Percentiles rank a stretch among this genome's conserved stretches.
phyloP scores from a whole-genome alignment of 73 alveolate species.

The Breviolum minutum region DNA sequence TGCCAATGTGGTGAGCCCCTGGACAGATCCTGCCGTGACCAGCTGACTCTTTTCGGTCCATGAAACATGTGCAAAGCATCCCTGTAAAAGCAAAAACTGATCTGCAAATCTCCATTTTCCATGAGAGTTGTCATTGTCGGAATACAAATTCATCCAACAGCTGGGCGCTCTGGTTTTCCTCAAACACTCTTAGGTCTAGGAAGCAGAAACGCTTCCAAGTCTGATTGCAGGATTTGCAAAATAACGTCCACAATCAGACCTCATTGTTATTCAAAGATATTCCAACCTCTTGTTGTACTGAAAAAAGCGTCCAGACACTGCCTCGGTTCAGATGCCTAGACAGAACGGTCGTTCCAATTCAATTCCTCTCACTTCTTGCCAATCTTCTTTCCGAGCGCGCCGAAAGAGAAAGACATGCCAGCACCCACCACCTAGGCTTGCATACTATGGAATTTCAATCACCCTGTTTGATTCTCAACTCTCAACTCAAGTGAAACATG shows the following conservation, averaged over 20 bases:
- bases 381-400: conserved; percentile 21
- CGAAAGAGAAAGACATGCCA: conserved; percentile 45
- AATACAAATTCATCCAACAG: no score
- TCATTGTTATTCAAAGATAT: background rate
- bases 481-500: no score
- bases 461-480: no score
- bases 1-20: background rate
- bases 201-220: conserved; percentile 10
- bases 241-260: background rate
- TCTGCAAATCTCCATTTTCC: no score
- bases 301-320: background rate
- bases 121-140: no score
- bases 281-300: conserved; percentile 1
- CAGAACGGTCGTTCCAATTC: background rate
- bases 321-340: background rate
- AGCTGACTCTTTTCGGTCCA: background rate
- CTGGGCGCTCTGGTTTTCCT: background rate
- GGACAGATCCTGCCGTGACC: background rate
- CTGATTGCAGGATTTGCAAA: background rate
- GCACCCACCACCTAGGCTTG: conserved; percentile 15
- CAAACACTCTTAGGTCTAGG: background rate
- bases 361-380: background rate
- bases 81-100: no score
- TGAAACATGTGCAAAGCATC: background rate
- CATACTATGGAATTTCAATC: no score